Percentiles rank a stretch among this genome's conserved stretches.
phyloP scores from a whole-genome alignment of 768 basidiomycete genomes.

The Harrya chromipes region DNA sequence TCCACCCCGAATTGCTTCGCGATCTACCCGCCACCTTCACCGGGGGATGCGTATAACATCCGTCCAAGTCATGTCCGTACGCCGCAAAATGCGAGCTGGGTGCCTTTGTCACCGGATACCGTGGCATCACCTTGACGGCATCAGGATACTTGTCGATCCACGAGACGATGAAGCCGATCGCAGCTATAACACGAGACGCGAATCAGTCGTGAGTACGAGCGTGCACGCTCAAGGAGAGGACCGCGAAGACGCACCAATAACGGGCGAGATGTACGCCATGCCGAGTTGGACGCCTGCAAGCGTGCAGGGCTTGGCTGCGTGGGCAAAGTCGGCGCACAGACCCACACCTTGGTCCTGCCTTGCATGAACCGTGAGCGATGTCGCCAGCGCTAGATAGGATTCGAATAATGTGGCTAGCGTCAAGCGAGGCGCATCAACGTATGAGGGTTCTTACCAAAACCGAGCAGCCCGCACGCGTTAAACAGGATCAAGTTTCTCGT shows the following conservation, averaged over 20 bases:
- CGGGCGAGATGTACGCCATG: constrained; percentile 29
- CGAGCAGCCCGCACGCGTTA: constrained; percentile 14
- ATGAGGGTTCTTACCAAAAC: constrained; percentile 13
- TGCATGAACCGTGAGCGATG: constrained; percentile 29
- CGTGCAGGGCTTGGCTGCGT: constrained; percentile 17
- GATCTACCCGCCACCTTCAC: constrained; percentile 3
- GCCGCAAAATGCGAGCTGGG: constrained; percentile 28
- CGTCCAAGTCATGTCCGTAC: constrained; percentile 21
- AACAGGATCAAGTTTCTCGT: constrained; percentile 24
- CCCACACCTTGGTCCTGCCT: constrained; percentile 12
- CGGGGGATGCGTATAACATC: constrained; percentile 13
- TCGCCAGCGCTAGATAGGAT: constrained; percentile 11
- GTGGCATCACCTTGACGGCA: constrained; percentile 20
- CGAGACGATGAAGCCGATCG: constrained; percentile 20
- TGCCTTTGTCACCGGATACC: constrained; percentile 30
- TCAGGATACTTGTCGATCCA: constrained; percentile 30
- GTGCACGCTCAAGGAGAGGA: background rate
- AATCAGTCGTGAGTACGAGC: background rate
- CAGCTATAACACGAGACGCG: background rate
- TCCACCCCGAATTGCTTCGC: constrained; percentile 20
- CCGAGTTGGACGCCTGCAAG: constrained; percentile 23
- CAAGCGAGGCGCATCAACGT: background rate
- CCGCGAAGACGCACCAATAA: constrained; percentile 23
- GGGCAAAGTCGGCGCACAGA: constrained; percentile 32
- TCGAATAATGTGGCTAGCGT: background rate